These are phyloP conservation scores for Aspergillus ostianus DNA, from an alignment of 495 filamentous ascomycete species.

Conservation along the genomic window DNA sequence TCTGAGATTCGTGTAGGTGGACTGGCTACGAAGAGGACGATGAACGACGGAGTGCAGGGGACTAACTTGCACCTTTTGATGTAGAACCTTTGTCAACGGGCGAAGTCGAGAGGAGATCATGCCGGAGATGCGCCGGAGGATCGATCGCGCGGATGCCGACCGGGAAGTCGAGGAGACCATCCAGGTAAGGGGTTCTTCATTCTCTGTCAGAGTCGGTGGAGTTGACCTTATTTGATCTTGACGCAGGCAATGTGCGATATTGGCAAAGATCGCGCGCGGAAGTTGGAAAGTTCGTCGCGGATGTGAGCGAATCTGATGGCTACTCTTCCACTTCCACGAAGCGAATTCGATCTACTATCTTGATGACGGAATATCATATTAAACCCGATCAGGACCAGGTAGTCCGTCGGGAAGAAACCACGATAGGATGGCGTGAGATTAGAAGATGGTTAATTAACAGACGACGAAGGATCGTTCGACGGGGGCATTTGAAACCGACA, in stretches of 20 bases:
- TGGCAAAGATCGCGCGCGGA: conserved; percentile 59
- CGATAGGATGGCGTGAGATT: no score
- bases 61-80: not conserved
- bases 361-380: no score
- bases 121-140: conserved; percentile 79
- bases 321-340: no score
- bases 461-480: no score
- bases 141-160: conserved; percentile 63
- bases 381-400: no score
- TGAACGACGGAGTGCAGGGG: not conserved
- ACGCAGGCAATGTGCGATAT: conserved; percentile 71
- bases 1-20: conserved; percentile 77
- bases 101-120: conserved; percentile 70
- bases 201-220: not conserved
- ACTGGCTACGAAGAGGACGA: not conserved
- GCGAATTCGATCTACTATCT: no score
- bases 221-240: conserved; percentile 1
- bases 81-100: conserved; percentile 84
- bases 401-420: no score
- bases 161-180: conserved; percentile 73
- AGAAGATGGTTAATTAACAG: no score
- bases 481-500: no score
- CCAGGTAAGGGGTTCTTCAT: conserved; percentile 49
- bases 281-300: conserved; percentile 35
- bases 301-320: conserved; percentile 1